A percentile compares a stretch with the other conserved stretches of the same genome.
These are phyloP conservation scores for Lasiodiplodia hormozganensis DNA, from an alignment of 2,329 filamentous ascomycete species.

Conservation along the genomic window DNA sequence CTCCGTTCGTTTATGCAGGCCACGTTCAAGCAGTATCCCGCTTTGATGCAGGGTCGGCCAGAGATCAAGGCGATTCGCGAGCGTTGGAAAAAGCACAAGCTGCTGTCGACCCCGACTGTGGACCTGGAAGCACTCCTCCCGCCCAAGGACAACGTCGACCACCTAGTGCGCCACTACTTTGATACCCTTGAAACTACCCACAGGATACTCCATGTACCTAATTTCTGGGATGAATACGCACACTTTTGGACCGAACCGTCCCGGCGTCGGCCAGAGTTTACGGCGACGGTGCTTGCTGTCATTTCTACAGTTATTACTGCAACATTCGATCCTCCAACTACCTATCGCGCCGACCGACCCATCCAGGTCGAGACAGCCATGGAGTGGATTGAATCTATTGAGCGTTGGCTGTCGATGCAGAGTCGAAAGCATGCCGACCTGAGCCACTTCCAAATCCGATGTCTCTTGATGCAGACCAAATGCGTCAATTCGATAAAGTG, in stretches of 20 bases:
- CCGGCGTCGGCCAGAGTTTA: constrained; percentile 41
- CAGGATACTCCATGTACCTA: constrained; percentile 36
- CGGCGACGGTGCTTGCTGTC: constrained; percentile 51
- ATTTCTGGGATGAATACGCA: constrained; percentile 37
- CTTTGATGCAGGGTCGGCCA: constrained; percentile 39
- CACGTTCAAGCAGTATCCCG: constrained; percentile 37
- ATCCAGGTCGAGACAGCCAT: constrained; percentile 48
- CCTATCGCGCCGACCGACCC: constrained; percentile 54
- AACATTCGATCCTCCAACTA: constrained; percentile 35
- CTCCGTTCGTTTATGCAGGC: constrained; percentile 35
- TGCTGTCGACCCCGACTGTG: background rate
- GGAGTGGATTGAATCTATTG: constrained; percentile 48
- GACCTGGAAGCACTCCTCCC: constrained; percentile 22
- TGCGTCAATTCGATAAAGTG: constrained; percentile 59
- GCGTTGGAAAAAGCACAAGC: constrained; percentile 26
- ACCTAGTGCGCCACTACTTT: constrained; percentile 25
- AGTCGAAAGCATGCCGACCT: constrained; percentile 61
- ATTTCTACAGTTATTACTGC: constrained; percentile 44
- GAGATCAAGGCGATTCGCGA: constrained; percentile 42
- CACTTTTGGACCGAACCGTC: constrained; percentile 25
- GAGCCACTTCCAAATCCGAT: constrained; percentile 58
- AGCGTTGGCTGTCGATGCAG: constrained; percentile 52
- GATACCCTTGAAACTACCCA: constrained; percentile 22
- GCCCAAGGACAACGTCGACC: constrained; percentile 9
- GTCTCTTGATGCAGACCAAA: constrained; percentile 59